These are phyloP conservation scores for Camptophora hylomeconis DNA, from an alignment of 2,329 filamentous ascomycete species.

Conservation along the genomic window DNA sequence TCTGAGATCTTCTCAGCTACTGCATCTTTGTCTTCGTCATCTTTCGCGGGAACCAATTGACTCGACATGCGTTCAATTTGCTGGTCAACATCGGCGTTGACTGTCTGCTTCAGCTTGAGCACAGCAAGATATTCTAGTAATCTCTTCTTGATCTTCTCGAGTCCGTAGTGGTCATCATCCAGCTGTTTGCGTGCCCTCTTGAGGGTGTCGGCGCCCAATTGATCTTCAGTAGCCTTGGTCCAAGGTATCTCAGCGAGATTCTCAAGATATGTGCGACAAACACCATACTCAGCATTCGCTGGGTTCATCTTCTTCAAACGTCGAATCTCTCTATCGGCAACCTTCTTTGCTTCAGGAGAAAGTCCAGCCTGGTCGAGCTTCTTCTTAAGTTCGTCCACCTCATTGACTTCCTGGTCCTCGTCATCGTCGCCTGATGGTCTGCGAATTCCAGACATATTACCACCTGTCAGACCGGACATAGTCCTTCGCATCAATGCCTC, in stretches of 20 bases:
- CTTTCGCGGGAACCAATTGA: conserved; percentile 22
- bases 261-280: conserved; percentile 85
- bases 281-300: conserved; percentile 89
- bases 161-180: conserved; percentile 88
- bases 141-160: conserved; percentile 95
- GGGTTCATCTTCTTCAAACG: conserved; percentile 91
- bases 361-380: conserved; percentile 71
- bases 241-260: conserved; percentile 90
- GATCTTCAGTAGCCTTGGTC: conserved; percentile 71
- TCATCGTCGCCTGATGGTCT: conserved; percentile 38
- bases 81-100: conserved; percentile 69
- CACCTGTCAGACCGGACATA: conserved; percentile 27
- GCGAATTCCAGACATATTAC: conserved; percentile 29
- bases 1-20: conserved; percentile 49
- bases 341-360: conserved; percentile 71
- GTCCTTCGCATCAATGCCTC: conserved; percentile 29
- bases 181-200: conserved; percentile 73
- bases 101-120: conserved; percentile 83
- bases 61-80: conserved; percentile 50
- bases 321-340: conserved; percentile 81
- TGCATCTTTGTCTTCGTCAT: conserved; percentile 21
- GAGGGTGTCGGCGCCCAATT: conserved; percentile 69
- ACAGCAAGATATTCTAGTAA: conserved; percentile 91
- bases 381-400: conserved; percentile 83
- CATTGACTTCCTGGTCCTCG: conserved; percentile 72